Evolutionary conservation across 495 filamentous ascomycete genomes (phyloP).

Genomic region (Opeltia flavorubescens): DNA sequence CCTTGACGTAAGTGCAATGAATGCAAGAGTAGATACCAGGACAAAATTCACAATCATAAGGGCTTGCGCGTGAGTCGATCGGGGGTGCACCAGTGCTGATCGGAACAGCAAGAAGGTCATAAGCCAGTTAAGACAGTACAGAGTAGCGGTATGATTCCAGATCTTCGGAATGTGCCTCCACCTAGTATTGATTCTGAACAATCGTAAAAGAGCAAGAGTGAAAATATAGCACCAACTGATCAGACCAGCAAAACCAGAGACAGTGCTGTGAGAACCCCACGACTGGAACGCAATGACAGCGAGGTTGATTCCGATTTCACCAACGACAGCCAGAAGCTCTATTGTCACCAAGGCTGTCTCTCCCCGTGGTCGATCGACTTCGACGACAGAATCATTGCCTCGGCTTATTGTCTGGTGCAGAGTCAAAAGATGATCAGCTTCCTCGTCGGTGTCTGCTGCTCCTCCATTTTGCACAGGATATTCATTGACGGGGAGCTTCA

Average conservation of each 20-base stretch:
- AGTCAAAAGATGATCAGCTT: conserved; percentile 52
- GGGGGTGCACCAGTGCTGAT: conserved; percentile 69
- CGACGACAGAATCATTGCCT: conserved; percentile 50
- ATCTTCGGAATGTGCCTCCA: conserved; percentile 46
- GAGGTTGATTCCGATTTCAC: conserved; percentile 52
- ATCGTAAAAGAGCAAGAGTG: conserved; percentile 54
- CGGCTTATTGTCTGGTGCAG: conserved; percentile 47
- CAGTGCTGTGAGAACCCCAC: conserved; percentile 39
- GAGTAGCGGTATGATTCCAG: conserved; percentile 82
- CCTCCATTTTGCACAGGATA: conserved; percentile 24
- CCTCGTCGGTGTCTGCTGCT: conserved; percentile 45
- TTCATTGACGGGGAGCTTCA: conserved; percentile 27
- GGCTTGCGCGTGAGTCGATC: conserved; percentile 40
- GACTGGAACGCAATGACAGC: conserved; percentile 39
- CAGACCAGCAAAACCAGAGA: conserved; percentile 52
- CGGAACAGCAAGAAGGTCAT: conserved; percentile 65
- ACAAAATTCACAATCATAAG: conserved; percentile 58
- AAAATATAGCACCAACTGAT: conserved; percentile 72
- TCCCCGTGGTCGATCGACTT: conserved; percentile 61
- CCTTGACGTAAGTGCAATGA: conserved; percentile 64
- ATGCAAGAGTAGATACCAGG: conserved; percentile 55
- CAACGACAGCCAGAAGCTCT: conserved; percentile 63
- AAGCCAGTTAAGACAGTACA: conserved; percentile 80
- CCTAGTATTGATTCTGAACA: conserved; percentile 54
- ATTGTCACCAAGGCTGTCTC: conserved; percentile 53